Conservation (phyloP, 2,329 filamentous ascomycete genomes). For the Aspergillus novoparasiticus region DNA sequence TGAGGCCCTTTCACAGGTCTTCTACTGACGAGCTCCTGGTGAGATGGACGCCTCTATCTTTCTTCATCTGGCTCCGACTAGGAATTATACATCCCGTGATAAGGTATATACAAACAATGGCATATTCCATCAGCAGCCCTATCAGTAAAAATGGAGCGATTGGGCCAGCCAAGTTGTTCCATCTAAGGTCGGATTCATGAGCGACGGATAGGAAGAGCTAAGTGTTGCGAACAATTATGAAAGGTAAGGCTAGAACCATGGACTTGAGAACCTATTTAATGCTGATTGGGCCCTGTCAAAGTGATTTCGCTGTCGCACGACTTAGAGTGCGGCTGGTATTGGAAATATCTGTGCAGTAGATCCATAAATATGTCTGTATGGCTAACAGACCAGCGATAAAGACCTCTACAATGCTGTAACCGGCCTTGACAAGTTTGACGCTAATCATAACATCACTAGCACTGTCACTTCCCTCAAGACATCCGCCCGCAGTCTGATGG, state of each 20-base stretch:
- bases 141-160: constrained; percentile 26
- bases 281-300: background rate
- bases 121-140: constrained; percentile 25
- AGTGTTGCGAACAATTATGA: constrained; percentile 24
- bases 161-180: constrained; percentile 23
- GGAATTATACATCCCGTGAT: constrained; percentile 19
- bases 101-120: constrained; percentile 20
- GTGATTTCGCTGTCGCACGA: background rate
- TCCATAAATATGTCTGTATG: constrained; percentile 25
- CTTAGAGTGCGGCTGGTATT: constrained; percentile 19
- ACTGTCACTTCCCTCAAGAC: constrained; percentile 21
- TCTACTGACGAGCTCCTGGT: background rate
- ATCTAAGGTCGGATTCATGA: constrained; percentile 14
- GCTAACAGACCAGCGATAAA: constrained; percentile 22
- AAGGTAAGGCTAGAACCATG: constrained; percentile 21
- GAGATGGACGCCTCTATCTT: background rate
- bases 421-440: constrained; percentile 22
- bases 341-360: constrained; percentile 10
- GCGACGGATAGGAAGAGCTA: constrained; percentile 28
- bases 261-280: constrained; percentile 17
- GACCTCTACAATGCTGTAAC: constrained; percentile 23
- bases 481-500: constrained; percentile 23
- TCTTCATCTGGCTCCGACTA: background rate
- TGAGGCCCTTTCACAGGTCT: background rate
- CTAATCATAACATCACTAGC: constrained; percentile 15